Evolutionary conservation across 495 filamentous ascomycete genomes (phyloP).

Genomic region (Talaromyces thailandensis): DNA sequence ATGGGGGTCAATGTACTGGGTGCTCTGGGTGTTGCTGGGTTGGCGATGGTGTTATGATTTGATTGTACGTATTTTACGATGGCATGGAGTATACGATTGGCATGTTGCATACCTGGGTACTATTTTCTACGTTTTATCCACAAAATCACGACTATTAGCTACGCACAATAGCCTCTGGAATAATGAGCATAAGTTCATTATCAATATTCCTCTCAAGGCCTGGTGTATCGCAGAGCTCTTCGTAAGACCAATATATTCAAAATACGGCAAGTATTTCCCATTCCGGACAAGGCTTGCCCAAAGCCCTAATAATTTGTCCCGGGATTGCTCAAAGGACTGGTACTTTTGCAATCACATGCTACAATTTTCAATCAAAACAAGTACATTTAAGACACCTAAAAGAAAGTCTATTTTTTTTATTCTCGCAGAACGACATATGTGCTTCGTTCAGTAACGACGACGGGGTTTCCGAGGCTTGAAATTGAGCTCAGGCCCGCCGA

Average conservation of each 20-base stretch:
- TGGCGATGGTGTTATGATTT: constrained; percentile 16
- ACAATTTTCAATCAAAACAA: not conserved
- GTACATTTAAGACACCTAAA: not conserved
- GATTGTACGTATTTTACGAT: not conserved
- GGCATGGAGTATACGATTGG: not conserved
- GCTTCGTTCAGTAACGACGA: not conserved
- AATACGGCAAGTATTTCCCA: not conserved
- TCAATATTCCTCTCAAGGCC: not conserved
- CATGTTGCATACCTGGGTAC: not conserved
- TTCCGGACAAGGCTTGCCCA: not conserved
- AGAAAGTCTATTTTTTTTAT: not conserved
- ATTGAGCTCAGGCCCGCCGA: not conserved
- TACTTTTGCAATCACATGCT: not conserved
- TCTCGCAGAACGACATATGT: not conserved
- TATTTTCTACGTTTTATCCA: not conserved
- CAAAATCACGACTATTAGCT: no score
- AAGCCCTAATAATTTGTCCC: not conserved
- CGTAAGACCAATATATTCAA: not conserved
- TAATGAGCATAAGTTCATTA: not conserved
- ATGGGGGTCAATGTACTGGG: constrained; percentile 15
- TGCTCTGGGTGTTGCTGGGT: constrained; percentile 17
- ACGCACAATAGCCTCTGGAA: not conserved
- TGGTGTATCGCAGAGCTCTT: not conserved
- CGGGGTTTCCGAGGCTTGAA: not conserved
- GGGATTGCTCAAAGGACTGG: not conserved